Evolutionary conservation across 768 basidiomycete genomes (phyloP).

Genomic region (Scleroderma bovista): DNA sequence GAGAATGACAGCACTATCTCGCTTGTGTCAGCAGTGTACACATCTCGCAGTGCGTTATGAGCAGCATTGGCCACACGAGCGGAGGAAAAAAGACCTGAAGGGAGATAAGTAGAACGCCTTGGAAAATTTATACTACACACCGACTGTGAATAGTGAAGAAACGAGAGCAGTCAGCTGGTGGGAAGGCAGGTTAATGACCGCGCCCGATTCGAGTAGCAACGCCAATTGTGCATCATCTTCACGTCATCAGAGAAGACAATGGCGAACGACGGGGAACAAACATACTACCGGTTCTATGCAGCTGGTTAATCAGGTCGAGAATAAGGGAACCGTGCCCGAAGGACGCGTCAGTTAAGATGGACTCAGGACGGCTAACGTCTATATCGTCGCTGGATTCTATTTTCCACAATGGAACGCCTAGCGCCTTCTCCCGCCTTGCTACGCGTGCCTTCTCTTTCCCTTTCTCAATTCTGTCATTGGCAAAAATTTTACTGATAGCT

Average conservation of each 20-base stretch:
- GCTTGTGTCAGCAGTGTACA: slow-evolving; percentile 23
- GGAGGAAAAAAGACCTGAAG: slow-evolving; percentile 13
- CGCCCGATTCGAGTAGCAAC: slow-evolving; percentile 38
- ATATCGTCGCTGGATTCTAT: slow-evolving; percentile 15
- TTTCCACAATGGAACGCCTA: slow-evolving; percentile 31
- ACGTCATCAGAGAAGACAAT: background rate
- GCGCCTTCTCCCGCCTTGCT: slow-evolving; percentile 11
- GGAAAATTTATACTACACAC: slow-evolving; percentile 22
- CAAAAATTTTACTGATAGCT: slow-evolving; percentile 41
- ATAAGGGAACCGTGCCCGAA: slow-evolving; percentile 21
- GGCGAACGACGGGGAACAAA: background rate
- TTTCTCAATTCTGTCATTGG: slow-evolving; percentile 32
- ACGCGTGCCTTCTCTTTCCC: slow-evolving; percentile 23
- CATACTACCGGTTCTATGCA: slow-evolving; percentile 33
- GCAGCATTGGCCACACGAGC: slow-evolving; percentile 29
- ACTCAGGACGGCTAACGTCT: slow-evolving; percentile 13
- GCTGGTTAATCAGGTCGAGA: slow-evolving; percentile 28
- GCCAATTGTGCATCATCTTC: slow-evolving; percentile 38
- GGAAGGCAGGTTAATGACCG: slow-evolving; percentile 32
- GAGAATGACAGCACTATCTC: slow-evolving; percentile 29
- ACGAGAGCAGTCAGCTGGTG: slow-evolving; percentile 27
- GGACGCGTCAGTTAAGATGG: background rate
- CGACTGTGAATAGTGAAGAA: slow-evolving; percentile 38
- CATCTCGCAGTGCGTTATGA: slow-evolving; percentile 28
- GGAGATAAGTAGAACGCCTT: slow-evolving; percentile 7